Conservation (phyloP, 2,329 filamentous ascomycete species). For the Tolypocladium guangdongense region DNA sequence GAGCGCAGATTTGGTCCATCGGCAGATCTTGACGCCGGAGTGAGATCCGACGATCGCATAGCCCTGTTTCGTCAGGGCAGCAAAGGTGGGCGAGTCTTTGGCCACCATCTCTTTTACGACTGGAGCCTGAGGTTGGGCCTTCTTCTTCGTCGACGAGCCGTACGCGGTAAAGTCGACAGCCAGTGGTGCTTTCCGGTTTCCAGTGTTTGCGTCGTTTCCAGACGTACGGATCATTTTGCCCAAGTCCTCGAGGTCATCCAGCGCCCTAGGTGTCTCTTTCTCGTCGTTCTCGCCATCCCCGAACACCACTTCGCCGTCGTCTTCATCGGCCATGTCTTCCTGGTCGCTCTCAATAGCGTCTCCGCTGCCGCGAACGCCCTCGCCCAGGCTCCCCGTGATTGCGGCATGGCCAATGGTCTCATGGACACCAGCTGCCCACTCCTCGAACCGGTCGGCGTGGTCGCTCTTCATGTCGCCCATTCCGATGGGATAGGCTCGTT, state of each 20-base stretch:
- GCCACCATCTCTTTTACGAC: conserved; percentile 87
- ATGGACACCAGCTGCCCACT: conserved; percentile 68
- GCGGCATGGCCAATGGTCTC: conserved; percentile 58
- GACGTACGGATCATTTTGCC: conserved; percentile 50
- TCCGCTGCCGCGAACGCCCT: conserved; percentile 67
- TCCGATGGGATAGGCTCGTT: conserved; percentile 79
- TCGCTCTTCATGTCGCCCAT: conserved; percentile 79
- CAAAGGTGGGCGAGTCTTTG: conserved; percentile 76
- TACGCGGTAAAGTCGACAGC: conserved; percentile 82
- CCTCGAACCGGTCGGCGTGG: conserved; percentile 51
- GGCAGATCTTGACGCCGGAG: conserved; percentile 93
- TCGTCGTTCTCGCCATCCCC: conserved; percentile 30
- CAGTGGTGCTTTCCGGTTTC: conserved; percentile 36
- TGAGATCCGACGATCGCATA: conserved; percentile 93
- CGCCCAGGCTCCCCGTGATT: conserved; percentile 45
- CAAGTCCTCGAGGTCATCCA: conserved; percentile 81
- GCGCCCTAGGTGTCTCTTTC: conserved; percentile 25
- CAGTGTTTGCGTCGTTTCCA: conserved; percentile 19
- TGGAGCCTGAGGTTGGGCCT: conserved; percentile 25
- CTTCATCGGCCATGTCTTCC: conserved; percentile 52
- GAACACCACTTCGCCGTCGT: conserved; percentile 38
- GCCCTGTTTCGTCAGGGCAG: conserved; percentile 86
- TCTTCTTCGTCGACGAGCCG: conserved; percentile 37
- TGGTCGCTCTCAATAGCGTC: conserved; percentile 77
- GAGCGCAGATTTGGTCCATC: conserved; percentile 95